These are phyloP conservation scores for Pseudozyma flocculosa DNA, from an alignment of 1,284 basidiomycete genomes.

Conservation along the genomic window DNA sequence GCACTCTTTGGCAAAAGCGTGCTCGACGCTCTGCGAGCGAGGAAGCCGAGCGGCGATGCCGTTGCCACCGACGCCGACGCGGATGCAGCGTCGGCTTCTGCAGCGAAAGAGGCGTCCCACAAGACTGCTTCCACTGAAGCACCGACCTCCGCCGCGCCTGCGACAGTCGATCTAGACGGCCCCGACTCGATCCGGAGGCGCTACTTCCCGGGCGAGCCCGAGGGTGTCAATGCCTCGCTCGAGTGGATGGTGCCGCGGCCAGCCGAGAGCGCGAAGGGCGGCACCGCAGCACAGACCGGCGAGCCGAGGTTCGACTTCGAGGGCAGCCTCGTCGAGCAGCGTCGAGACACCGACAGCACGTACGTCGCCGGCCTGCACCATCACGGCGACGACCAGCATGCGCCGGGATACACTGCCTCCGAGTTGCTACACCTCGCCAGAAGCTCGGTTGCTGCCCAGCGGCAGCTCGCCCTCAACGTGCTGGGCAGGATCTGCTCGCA, in stretches of 20 bases:
- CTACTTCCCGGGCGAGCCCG: slow-evolving; percentile 73
- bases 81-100: not conserved
- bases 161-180: slow-evolving; percentile 68
- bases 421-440: slow-evolving; percentile 80
- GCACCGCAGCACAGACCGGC: too few species aligned
- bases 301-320: slow-evolving; percentile 49
- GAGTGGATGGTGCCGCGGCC: slow-evolving; percentile 42
- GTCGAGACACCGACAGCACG: slow-evolving; percentile 18
- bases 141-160: too few species aligned
- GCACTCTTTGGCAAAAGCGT: slow-evolving; percentile 45
- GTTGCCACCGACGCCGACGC: not conserved
- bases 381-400: slow-evolving; percentile 71
- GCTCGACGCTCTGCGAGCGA: slow-evolving; percentile 37
- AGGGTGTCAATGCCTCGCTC: slow-evolving; percentile 29
- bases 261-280: too few species aligned
- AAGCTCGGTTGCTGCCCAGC: slow-evolving; percentile 79
- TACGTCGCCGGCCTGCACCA: slow-evolving; percentile 73
- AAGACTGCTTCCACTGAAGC: too few species aligned
- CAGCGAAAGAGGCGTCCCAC: slow-evolving; percentile 1
- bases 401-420: slow-evolving; percentile 84
- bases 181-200: slow-evolving; percentile 77
- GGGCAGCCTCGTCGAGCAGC: slow-evolving; percentile 21
- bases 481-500: slow-evolving; percentile 65
- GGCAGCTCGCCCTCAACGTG: slow-evolving; percentile 77
- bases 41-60: slow-evolving; percentile 12